Evolutionary conservation across 257 asterid species (phyloP), one percentile per base, ranked within the genome.

Genomic region (Lithospermum erythrorhizon): DNA sequence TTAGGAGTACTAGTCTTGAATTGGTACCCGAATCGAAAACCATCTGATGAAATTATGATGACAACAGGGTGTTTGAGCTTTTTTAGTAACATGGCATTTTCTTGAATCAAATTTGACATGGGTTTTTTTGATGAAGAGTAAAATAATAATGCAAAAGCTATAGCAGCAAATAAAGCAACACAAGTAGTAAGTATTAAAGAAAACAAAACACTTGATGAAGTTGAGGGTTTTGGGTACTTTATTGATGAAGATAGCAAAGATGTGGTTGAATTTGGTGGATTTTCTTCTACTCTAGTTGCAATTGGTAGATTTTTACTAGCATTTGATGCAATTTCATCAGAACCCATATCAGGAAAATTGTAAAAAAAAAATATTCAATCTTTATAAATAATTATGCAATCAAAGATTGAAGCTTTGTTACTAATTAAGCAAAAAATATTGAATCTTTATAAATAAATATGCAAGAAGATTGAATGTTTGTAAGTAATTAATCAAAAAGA

Each of bases 1-100:
- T 79, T 77, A 5, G 91, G 89, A 6, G 78, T 71, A 22, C 79
- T 54, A 54, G 87, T 76, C 58, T 86, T 86, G 82, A 41, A 83
- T 35, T 86, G 95, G 60, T 86, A 86, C 55, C 95, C 95, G 61
- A 83, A 86, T 10, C 95, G 71, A 74, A 86, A 86, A 19, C 91
- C 95, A 32, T 86, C 95, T 1, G 78, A 75, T 61, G 95, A 86
- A 62, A 86, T 74, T 70, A 86, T 23, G 17, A 86, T 30, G 21
- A 86, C 89, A 21, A 81, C 83, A 19, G 91, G 91, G 63, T 35
- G 67, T 11, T 75, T 72, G 63, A 86, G 87, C 69, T 83, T 83
- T 4, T 67, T 61, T 48, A 79, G 79, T 0, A 82, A 37, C 16
- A 87, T 75, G 3, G 86, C 62, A 37, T 69, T 53, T 67, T 74